Evolutionary conservation across 352 stramenopile genomes (phyloP).

Genomic region (Phytopythium litorale): DNA sequence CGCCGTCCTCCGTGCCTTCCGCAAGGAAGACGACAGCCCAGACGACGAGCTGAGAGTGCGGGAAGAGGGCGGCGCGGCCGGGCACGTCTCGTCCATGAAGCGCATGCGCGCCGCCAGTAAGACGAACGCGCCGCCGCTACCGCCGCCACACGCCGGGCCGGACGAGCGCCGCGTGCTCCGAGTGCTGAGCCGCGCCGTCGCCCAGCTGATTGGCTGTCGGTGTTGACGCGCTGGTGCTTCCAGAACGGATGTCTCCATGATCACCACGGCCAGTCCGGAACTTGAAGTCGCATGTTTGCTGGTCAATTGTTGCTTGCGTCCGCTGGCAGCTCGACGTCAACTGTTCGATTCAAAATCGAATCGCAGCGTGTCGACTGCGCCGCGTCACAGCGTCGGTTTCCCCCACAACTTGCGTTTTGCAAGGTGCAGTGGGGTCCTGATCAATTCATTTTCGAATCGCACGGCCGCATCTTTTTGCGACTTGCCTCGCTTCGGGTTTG

Average conservation of each 20-base stretch:
- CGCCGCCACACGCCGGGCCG: neutral
- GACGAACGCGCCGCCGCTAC: neutral
- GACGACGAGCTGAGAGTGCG: neutral
- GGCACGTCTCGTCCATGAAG: neutral
- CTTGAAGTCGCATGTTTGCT: no score
- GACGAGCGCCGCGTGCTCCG: neutral
- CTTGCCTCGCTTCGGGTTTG: neutral
- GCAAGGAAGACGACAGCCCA: neutral
- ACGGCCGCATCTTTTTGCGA: neutral
- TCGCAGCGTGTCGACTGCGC: neutral
- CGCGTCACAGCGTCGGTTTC: neutral
- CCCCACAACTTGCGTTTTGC: neutral
- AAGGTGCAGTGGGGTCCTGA: neutral
- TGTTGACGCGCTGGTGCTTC: neutral
- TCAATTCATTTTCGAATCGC: constrained; percentile 7
- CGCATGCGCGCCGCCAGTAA: neutral
- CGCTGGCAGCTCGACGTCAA: no score
- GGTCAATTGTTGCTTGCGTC: no score
- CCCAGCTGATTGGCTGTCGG: neutral
- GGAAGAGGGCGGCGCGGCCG: neutral
- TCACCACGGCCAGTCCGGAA: no score
- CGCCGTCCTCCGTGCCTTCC: constrained; percentile 10
- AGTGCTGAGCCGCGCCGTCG: neutral
- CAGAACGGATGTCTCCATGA: no score
- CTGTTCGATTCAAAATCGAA: neutral